Evolutionary conservation across 768 basidiomycete species (phyloP), one percentile per base, ranked within the genome.

Genomic region (Nidularia pulvinata): DNA sequence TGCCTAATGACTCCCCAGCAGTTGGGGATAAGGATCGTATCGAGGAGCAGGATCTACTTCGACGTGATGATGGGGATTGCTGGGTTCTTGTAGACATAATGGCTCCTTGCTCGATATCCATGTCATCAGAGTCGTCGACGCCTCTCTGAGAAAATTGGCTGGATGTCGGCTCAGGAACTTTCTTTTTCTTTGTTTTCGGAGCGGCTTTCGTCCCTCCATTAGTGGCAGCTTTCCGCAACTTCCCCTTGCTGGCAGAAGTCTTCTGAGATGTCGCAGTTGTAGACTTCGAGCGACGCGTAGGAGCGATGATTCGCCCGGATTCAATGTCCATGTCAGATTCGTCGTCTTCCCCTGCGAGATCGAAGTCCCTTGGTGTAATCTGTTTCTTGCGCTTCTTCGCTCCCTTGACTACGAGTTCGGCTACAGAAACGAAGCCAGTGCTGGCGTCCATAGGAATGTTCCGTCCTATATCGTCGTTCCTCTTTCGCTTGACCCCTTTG

Each of bases 381-480:
- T 61, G 56, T 55, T 77, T 68, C 64, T 76, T 79, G 65, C 63
- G 70, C 66, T 79, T 69, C 59, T 69, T 69, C 6, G 71, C 47
- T 54, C 67, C 73, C 57, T 85, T 90, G 54, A 75, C 72, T 19
- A 90, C 57, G 49, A 92, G 70, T 22, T 87, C 78, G 1, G 79
- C 79, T 9, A 85, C 92, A 34, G 76, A 79, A 16, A 93, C 82
- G 65, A 95, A 95, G 1, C 86, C 85, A 2, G 76, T 81, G 57
- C 75, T 77, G 3, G 91, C 90, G n/a, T 86, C 86, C 9, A 68
- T 65, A 35, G 92, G 93, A 30, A 93, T 84, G 61, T 93, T 92
- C 56, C 88, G 77, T 53, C 67, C 70, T 11, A 83, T 64, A 55
- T 90, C 83, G 50, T 85, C 83, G 60, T 89, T 83, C 35, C 89